phyloP scores from a whole-genome alignment of 2,329 filamentous ascomycete genomes.

The Elsinoe australis region DNA sequence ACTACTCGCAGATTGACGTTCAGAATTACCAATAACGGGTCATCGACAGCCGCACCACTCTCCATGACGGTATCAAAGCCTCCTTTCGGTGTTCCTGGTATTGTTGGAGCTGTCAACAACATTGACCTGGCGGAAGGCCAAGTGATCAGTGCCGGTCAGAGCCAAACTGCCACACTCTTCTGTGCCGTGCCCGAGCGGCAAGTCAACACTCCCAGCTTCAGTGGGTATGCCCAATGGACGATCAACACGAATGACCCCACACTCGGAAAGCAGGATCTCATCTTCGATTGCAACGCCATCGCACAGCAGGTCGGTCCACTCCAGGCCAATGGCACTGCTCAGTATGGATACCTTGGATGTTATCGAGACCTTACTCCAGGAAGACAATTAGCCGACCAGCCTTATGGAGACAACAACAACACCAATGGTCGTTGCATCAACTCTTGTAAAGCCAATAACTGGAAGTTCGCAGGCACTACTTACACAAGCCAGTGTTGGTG shows the following conservation, averaged over 20 bases:
- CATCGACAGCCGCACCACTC: slow-evolving; percentile 42
- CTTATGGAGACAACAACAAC: slow-evolving; percentile 38
- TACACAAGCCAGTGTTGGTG: slow-evolving; percentile 38
- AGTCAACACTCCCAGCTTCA: slow-evolving; percentile 48
- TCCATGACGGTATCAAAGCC: slow-evolving; percentile 55
- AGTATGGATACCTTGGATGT: slow-evolving; percentile 50
- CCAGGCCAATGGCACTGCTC: slow-evolving; percentile 37
- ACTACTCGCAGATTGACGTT: slow-evolving; percentile 43
- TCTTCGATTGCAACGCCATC: slow-evolving; percentile 47
- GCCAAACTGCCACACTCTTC: slow-evolving; percentile 45
- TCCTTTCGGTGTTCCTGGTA: slow-evolving; percentile 48
- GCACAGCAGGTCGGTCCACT: slow-evolving; percentile 48
- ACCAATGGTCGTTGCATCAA: slow-evolving; percentile 42
- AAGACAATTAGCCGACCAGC: slow-evolving; percentile 42
- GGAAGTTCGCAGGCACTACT: slow-evolving; percentile 43
- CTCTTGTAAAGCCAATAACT: slow-evolving; percentile 32
- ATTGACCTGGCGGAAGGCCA: slow-evolving; percentile 53
- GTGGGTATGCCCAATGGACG: slow-evolving; percentile 46
- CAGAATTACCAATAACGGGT: slow-evolving; percentile 49
- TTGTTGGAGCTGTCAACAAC: slow-evolving; percentile 49
- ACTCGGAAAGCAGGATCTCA: slow-evolving; percentile 46
- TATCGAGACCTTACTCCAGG: slow-evolving; percentile 50
- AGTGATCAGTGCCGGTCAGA: slow-evolving; percentile 43
- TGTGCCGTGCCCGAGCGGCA: slow-evolving; percentile 49
- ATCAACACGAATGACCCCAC: slow-evolving; percentile 50